Conservation (phyloP, 768 basidiomycete species). For the Mrakia frigida region DNA sequence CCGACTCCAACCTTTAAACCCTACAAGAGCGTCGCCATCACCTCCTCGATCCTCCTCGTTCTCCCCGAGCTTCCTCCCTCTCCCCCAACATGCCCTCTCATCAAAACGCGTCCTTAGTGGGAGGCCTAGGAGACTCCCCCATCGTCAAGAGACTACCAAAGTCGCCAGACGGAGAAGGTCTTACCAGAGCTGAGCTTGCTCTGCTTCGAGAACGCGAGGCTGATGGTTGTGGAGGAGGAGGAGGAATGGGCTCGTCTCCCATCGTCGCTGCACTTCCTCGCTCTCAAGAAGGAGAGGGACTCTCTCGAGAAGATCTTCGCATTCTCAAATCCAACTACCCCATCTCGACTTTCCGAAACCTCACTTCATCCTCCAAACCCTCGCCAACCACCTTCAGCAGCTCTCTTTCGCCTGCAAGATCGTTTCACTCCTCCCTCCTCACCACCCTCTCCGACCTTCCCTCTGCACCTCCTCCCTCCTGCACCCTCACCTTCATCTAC, state of each 20-base stretch:
- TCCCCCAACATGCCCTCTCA: neutral
- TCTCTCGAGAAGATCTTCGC: neutral
- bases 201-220: neutral
- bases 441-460: conserved; percentile 10
- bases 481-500: conserved; percentile 1
- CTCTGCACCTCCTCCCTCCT: neutral
- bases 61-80: no score
- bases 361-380: neutral
- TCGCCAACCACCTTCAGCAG: neutral
- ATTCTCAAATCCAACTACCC: neutral
- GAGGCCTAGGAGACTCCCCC: neutral
- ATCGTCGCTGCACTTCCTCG: conserved; percentile 12
- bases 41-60: no score
- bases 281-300: neutral
- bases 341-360: neutral
- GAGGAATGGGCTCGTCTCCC: conserved; percentile 5
- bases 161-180: neutral
- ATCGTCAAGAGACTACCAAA: neutral
- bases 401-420: neutral
- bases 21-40: no score
- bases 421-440: conserved; percentile 7
- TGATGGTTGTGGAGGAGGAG: neutral
- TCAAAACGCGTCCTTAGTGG: neutral
- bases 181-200: neutral
- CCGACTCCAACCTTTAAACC: no score